Evolutionary conservation across 441 rosid species (phyloP), one percentile per base, ranked within the genome.

Genomic region (Pelargonium australe): DNA sequence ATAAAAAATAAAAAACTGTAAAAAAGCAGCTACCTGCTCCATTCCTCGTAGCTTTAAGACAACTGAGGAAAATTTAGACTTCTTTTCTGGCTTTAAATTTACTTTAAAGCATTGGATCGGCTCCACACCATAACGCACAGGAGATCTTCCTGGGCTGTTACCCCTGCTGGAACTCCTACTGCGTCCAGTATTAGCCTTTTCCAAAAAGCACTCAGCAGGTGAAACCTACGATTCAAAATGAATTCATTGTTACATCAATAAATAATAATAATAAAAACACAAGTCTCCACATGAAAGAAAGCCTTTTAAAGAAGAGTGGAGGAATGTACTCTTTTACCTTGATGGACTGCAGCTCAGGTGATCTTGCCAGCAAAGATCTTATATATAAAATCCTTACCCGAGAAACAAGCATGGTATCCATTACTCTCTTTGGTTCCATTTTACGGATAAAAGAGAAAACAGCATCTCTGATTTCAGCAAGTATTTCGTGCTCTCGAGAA

Each of bases 321-420:
- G 73, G 68, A 64, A 68, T 60, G 51, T 25, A 40, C 60, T 34
- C 17, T 71, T 43, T 69, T 76, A 91, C 98, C 91, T 91, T 91
- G 81, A 91, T 89, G 71, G 99, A 92, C 84, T 90, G 97, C 77
- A 96, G 86, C 84, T 92, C 98, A 14, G 99, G 92, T 25, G 97
- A 92, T 79, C 98, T 84, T 57, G 98, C 92, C 76, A 92, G 96
- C 77, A 96, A 85, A 70, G 99, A 96, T 79, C 98, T 84, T 87
- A 91, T 96, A 72, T 91, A 96, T 76, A 93, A 77, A 77, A 93
- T 90, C 76, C 98, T 85, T 73, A 93, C 97, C 64, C 98, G 95
- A 51, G 98, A 93, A 80, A 93, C 95, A 79, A 93, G 99, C 98
- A 95, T 96, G 68, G 97, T 89, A 72, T 96, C 99, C 98, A 96